Evolutionary conservation across 75 land plant species (phyloP).

Genomic region (Cupressus sempervirens): DNA sequence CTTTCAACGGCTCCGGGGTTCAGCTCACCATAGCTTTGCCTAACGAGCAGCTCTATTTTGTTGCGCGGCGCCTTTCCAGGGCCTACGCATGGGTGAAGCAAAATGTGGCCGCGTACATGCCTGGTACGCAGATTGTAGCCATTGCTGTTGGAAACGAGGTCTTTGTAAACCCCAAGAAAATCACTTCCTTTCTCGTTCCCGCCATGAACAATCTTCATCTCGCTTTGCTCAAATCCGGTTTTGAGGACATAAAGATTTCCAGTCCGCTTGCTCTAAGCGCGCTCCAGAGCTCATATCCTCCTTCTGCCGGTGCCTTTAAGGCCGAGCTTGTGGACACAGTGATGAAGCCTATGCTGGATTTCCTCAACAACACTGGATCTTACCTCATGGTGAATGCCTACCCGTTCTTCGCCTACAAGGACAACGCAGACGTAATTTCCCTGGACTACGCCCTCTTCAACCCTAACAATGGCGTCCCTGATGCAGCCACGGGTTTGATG

Average conservation of each 20-base stretch:
- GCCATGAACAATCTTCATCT: slow-evolving; percentile 64
- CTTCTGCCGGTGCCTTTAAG: slow-evolving; percentile 56
- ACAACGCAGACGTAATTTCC: slow-evolving; percentile 44
- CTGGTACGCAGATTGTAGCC: slow-evolving; percentile 49
- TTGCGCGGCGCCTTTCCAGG: slow-evolving; percentile 26
- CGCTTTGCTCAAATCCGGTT: slow-evolving; percentile 38
- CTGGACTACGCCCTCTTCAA: slow-evolving; percentile 66
- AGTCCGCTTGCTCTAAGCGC: slow-evolving; percentile 64
- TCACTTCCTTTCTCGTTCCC: slow-evolving; percentile 46
- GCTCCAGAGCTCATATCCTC: slow-evolving; percentile 59
- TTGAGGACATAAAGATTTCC: slow-evolving; percentile 46
- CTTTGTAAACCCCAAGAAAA: slow-evolving; percentile 29
- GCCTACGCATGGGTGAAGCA: slow-evolving; percentile 54
- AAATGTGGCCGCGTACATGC: slow-evolving; percentile 50
- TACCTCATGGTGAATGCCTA: slow-evolving; percentile 77
- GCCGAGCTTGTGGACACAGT: slow-evolving; percentile 21
- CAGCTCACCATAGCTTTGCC: slow-evolving; percentile 54
- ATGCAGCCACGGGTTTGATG: slow-evolving; percentile 42
- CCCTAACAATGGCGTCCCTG: slow-evolving; percentile 44
- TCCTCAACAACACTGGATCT: slow-evolving; percentile 49
- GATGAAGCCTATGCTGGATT: slow-evolving; percentile 56
- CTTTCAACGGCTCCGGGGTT: slow-evolving; percentile 48
- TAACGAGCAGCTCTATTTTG: slow-evolving; percentile 52
- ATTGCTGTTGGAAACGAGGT: slow-evolving; percentile 87
- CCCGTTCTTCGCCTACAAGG: slow-evolving; percentile 76